phyloP scores from a whole-genome alignment of 495 filamentous ascomycete genomes.

The Wilcoxina mikolae region DNA sequence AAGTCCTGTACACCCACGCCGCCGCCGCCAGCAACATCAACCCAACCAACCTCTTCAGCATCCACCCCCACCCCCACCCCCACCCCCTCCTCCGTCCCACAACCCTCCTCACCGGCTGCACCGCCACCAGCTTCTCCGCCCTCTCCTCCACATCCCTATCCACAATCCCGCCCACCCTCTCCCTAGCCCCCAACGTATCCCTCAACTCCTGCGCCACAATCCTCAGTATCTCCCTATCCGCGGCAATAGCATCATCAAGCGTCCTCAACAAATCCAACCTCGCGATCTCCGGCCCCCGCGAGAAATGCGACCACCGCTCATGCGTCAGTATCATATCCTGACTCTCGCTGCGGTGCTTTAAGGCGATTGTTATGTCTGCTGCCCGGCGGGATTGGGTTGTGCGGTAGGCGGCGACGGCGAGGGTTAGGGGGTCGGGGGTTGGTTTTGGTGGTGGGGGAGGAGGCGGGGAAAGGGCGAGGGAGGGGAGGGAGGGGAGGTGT shows the following conservation, averaged over 20 bases:
- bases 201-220: neutral
- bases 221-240: slow-evolving; percentile 4
- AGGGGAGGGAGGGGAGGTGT: neutral
- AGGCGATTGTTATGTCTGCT: slow-evolving; percentile 1
- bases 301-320: neutral
- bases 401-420: neutral
- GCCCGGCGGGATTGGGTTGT: neutral
- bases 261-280: neutral
- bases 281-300: neutral
- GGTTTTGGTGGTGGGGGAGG: neutral
- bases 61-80: too few relatives aligned
- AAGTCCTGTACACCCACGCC: too few relatives aligned
- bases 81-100: too few relatives aligned
- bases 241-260: neutral
- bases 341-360: neutral
- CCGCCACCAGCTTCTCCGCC: too few relatives aligned
- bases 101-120: too few relatives aligned
- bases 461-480: neutral
- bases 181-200: neutral
- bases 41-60: too few relatives aligned
- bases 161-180: neutral
- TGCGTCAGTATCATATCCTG: slow-evolving; percentile 1
- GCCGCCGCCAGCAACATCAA: too few relatives aligned
- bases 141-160: slow-evolving; percentile 13
- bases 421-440: neutral